Conservation (phyloP, 2,329 filamentous ascomycete species). For the Raffaelea arxii region DNA sequence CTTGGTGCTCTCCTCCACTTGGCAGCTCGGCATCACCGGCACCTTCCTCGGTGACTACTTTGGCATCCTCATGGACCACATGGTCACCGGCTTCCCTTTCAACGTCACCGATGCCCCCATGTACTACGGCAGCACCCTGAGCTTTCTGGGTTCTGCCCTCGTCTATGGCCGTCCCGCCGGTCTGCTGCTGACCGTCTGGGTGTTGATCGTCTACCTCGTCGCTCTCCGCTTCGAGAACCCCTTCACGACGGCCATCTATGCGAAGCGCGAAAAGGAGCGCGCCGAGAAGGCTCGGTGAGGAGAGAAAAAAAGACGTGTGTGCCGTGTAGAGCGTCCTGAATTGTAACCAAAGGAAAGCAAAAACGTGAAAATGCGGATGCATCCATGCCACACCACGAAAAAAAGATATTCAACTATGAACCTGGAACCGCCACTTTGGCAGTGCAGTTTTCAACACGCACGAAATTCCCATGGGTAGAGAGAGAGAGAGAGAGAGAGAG, state of each 20-base stretch:
- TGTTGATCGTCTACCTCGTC: slow-evolving; percentile 68
- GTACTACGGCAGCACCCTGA: slow-evolving; percentile 92
- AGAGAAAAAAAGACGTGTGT: background rate
- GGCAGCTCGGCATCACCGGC: slow-evolving; percentile 83
- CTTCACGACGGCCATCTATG: slow-evolving; percentile 88
- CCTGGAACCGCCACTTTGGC: background rate
- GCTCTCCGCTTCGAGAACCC: slow-evolving; percentile 86
- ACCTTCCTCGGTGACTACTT: slow-evolving; percentile 99
- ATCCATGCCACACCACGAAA: background rate
- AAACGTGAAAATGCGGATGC: background rate
- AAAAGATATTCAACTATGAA: slow-evolving; percentile 1
- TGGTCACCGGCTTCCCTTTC: slow-evolving; percentile 93
- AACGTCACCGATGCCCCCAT: slow-evolving; percentile 85
- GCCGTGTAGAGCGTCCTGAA: background rate
- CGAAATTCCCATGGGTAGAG: slow-evolving; percentile 1
- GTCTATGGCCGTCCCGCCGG: slow-evolving; percentile 84
- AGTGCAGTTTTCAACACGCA: slow-evolving; percentile 11
- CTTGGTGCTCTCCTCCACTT: slow-evolving; percentile 83
- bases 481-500: too few relatives aligned
- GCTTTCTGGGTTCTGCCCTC: slow-evolving; percentile 80
- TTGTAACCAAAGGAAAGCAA: slow-evolving; percentile 6
- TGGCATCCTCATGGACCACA: slow-evolving; percentile 91
- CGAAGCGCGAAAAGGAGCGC: slow-evolving; percentile 61
- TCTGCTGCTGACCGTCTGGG: slow-evolving; percentile 62
- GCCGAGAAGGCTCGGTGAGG: slow-evolving; percentile 42